phyloP scores from a whole-genome alignment of 495 filamentous ascomycete species.

The Trichoderma orchidacearum region DNA sequence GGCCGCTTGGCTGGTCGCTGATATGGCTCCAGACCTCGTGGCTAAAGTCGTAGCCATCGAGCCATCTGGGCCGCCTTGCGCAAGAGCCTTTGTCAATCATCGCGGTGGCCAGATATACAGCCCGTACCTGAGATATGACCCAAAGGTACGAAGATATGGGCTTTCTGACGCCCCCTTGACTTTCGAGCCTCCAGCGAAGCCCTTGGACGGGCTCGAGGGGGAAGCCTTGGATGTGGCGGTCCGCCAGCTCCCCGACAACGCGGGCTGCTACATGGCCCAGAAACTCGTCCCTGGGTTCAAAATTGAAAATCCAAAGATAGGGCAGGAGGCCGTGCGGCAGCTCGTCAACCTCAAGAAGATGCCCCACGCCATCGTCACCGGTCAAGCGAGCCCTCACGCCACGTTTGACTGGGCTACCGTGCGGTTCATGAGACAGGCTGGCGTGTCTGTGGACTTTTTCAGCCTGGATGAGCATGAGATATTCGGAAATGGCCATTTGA shows the following conservation, averaged over 20 bases:
- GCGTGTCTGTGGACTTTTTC: conserved; percentile 30
- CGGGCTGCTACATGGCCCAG: conserved; percentile 15
- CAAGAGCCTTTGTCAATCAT: background rate
- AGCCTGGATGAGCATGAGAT: conserved; percentile 32
- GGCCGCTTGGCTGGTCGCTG: conserved; percentile 33
- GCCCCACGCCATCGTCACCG: conserved; percentile 34
- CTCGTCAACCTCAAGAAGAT: conserved; percentile 33
- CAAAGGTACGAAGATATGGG: conserved; percentile 19
- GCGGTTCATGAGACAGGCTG: conserved; percentile 40
- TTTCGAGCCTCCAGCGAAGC: conserved; percentile 26
- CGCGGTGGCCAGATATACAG: conserved; percentile 8
- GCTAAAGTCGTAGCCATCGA: conserved; percentile 37
- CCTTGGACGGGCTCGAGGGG: conserved; percentile 4
- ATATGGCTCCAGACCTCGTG: conserved; percentile 30
- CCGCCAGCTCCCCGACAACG: background rate
- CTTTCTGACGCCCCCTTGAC: conserved; percentile 34
- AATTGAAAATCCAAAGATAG: background rate
- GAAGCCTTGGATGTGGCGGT: background rate
- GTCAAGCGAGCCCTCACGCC: conserved; percentile 40
- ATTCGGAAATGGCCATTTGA: conserved; percentile 44
- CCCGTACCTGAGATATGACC: conserved; percentile 8
- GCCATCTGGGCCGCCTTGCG: conserved; percentile 40
- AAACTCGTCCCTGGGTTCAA: background rate
- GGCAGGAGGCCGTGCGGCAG: conserved; percentile 14
- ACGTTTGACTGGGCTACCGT: conserved; percentile 44